A percentile compares a stretch with the other conserved stretches of the same genome.
Conservation (phyloP, 2,329 filamentous ascomycete species). For the Pseudocercospora macadamiae region DNA sequence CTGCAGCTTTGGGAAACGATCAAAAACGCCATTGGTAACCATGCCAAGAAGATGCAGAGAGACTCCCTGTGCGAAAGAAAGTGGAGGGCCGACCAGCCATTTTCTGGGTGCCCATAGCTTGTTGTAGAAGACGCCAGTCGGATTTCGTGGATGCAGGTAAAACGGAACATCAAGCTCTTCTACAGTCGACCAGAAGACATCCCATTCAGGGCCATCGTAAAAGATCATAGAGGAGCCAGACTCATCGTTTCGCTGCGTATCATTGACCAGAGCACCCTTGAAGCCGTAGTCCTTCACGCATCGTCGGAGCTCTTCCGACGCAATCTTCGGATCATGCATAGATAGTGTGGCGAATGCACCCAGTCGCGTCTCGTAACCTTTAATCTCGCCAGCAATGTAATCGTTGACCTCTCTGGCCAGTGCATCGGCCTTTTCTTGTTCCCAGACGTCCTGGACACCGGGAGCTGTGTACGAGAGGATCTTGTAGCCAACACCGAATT, state of each 20-base stretch:
- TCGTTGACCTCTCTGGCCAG: constrained; percentile 53
- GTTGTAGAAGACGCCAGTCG: constrained; percentile 56
- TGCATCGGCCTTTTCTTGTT: constrained; percentile 47
- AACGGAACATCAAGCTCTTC: constrained; percentile 65
- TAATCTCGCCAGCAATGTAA: constrained; percentile 49
- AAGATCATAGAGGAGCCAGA: constrained; percentile 66
- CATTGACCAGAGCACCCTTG: constrained; percentile 40
- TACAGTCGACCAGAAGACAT: constrained; percentile 63
- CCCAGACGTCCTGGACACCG: constrained; percentile 53
- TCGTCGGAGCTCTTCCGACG: constrained; percentile 55
- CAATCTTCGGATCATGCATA: constrained; percentile 56
- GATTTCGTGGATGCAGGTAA: constrained; percentile 62
- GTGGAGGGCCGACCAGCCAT: constrained; percentile 63
- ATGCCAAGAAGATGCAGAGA: constrained; percentile 60
- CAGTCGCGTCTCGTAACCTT: constrained; percentile 46
- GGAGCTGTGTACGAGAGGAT: constrained; percentile 54
- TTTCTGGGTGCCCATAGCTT: constrained; percentile 62
- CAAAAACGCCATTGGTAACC: constrained; percentile 56
- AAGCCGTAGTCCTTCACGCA: constrained; percentile 55
- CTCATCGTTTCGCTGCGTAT: constrained; percentile 56
- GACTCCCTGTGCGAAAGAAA: constrained; percentile 63
- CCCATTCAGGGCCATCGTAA: constrained; percentile 65
- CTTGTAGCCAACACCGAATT: constrained; percentile 52
- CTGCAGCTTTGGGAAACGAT: constrained; percentile 51
- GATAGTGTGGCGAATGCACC: constrained; percentile 48